Conservation (phyloP, 148 eudicot genomes). For the Rhododendron kiyosumense region DNA sequence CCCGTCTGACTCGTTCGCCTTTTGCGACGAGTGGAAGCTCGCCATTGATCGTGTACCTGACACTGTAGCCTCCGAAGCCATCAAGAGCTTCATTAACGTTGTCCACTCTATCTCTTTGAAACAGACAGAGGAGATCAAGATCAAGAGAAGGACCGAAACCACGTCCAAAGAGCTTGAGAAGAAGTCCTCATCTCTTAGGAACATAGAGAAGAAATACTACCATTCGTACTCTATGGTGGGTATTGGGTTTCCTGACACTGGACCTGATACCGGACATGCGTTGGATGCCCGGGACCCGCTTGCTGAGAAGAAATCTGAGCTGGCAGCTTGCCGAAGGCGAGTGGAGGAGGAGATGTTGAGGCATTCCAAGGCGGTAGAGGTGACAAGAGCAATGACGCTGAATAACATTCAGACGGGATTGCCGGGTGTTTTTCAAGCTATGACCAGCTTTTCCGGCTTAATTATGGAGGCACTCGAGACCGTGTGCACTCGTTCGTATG, state of each 20-base stretch:
- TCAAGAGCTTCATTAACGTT: slow-evolving; percentile 84
- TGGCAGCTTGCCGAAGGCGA: slow-evolving; percentile 68
- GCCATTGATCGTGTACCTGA: slow-evolving; percentile 87
- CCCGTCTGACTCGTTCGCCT: slow-evolving; percentile 44
- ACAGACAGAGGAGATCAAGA: slow-evolving; percentile 78
- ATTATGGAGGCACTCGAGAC: slow-evolving; percentile 64
- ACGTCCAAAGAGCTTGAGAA: slow-evolving; percentile 88
- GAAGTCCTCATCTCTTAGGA: slow-evolving; percentile 74
- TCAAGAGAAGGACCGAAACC: slow-evolving; percentile 64
- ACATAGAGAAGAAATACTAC: slow-evolving; percentile 80
- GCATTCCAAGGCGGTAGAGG: slow-evolving; percentile 88
- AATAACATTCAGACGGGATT: slow-evolving; percentile 90
- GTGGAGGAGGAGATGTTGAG: slow-evolving; percentile 86
- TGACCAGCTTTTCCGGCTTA: slow-evolving; percentile 86
- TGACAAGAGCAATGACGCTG: slow-evolving; percentile 90
- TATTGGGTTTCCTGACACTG: slow-evolving; percentile 58
- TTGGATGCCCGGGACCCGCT: slow-evolving; percentile 90
- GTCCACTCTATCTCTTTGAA: slow-evolving; percentile 70
- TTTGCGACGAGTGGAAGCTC: slow-evolving; percentile 91
- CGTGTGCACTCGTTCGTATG: slow-evolving; percentile 76
- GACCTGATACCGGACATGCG: slow-evolving; percentile 53
- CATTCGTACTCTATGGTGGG: slow-evolving; percentile 88
- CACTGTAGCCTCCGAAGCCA: slow-evolving; percentile 90
- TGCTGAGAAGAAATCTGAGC: slow-evolving; percentile 73
- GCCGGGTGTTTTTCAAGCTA: slow-evolving; percentile 92